Base-by-base conservation (phyloP, 169 alveolate species). In the Eimeria zaria region DNA sequence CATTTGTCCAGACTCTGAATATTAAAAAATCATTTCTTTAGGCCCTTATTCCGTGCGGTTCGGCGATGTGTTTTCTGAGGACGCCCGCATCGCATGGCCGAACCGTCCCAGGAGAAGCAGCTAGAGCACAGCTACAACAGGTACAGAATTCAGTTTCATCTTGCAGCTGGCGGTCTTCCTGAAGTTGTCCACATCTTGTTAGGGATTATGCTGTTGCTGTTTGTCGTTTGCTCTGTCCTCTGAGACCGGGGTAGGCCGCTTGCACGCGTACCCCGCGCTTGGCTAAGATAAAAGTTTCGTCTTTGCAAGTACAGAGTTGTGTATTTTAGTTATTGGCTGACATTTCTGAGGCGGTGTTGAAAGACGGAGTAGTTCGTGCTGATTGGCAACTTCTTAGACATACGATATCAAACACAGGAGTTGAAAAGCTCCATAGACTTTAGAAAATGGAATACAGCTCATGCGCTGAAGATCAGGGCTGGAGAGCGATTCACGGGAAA, bases 401-500 rank as follows among this genome's bases (percentile, higher is more conserved):
- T 0, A 39, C n/a, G 27, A 14, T 6, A 3, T 30, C 44, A 41
- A 74, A 4, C 27, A 39, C 46, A 41, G 44, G 64, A 44, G 27
- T 55, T 30, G 48, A 53, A 27, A 30, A 24, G 30, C n/a, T 14
- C 48, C 48, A 20, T 36, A 11, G 0, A 16, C 53, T n/a, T 48
- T n/a, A 24, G 81, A 55, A 85, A 60, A 85, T 85, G 93, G 80
- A 85, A 71, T 0, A 24, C 55, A 39, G 51, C 81, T 8, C 11
- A 14, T 55, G 76, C 81, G 62, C 33, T 46, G 81, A 85, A 6
- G 36, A 36, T 27, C 60, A 60, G 44, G 44, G 93, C 27, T 85
- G 93, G 93, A 55, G 81, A 62, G 93, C 93, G 33, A 18, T 62
- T 20, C 76, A 62, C 64, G 93, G 93, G 16, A 85, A 85, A 85